Evolutionary conservation across 306 rosid genomes (phyloP).

Genomic region (Rosa chinensis): DNA sequence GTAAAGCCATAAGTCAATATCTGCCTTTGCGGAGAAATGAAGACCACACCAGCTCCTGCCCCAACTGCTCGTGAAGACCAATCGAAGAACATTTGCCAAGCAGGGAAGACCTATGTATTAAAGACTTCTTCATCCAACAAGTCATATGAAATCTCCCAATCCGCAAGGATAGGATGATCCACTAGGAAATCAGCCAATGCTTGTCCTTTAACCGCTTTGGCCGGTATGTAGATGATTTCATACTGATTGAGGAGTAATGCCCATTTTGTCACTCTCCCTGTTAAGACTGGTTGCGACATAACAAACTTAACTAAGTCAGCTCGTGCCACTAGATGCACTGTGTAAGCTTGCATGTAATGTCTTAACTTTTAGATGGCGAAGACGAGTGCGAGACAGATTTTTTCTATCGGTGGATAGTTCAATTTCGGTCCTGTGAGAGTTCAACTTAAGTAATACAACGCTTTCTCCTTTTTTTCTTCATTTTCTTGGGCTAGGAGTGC

Average conservation of each 20-base stretch:
- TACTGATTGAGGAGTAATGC: not conserved
- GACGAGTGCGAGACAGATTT: too few relatives aligned
- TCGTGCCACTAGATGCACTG: too few relatives aligned
- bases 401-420: too few relatives aligned
- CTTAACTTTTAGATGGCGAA: too few relatives aligned
- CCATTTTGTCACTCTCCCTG: not conserved
- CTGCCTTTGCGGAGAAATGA: not conserved
- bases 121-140: not conserved
- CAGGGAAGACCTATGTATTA: too few relatives aligned
- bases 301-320: too few relatives aligned
- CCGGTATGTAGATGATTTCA: not conserved
- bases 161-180: fast-evolving
- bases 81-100: not conserved
- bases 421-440: too few relatives aligned
- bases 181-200: not conserved
- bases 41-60: not conserved
- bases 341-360: too few relatives aligned
- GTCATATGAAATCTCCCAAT: not conserved
- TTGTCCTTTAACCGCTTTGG: not conserved
- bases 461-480: too few relatives aligned
- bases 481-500: too few relatives aligned
- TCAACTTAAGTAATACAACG: too few relatives aligned
- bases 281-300: too few relatives aligned
- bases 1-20: not conserved
- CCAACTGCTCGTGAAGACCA: not conserved